These are phyloP conservation scores for Neoboletus brunneissimus DNA, from an alignment of 768 basidiomycete genomes.

Conservation along the genomic window DNA sequence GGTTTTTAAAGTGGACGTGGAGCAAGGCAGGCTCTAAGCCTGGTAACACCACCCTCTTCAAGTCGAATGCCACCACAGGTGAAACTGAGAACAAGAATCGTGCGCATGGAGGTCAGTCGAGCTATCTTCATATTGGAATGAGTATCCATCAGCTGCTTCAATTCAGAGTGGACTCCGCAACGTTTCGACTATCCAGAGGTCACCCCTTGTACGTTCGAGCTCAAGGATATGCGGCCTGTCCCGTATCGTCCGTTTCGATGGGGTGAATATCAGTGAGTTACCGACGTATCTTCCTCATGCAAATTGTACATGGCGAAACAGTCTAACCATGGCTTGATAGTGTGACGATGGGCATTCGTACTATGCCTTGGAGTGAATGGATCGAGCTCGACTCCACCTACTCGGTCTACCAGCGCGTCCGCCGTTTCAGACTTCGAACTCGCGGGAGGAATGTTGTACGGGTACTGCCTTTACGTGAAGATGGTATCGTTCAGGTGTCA, in stretches of 20 bases:
- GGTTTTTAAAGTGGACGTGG: constrained; percentile 16
- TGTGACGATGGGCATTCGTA: constrained; percentile 66
- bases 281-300: neutral
- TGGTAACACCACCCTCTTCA: neutral
- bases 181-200: constrained; percentile 52
- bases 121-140: neutral
- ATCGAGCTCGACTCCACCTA: constrained; percentile 68
- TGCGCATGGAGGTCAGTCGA: constrained; percentile 21
- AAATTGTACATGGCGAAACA: neutral
- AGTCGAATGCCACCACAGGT: constrained; percentile 1
- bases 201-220: constrained; percentile 36
- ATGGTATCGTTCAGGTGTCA: constrained; percentile 32
- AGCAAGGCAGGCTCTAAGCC: neutral
- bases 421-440: constrained; percentile 50
- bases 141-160: neutral
- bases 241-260: constrained; percentile 64
- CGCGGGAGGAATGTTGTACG: constrained; percentile 47
- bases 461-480: constrained; percentile 43
- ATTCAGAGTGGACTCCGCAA: constrained; percentile 52
- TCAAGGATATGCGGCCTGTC: constrained; percentile 50
- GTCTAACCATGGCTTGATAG: constrained; percentile 32
- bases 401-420: constrained; percentile 51
- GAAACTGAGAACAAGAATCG: constrained; percentile 20
- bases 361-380: constrained; percentile 71
- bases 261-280: constrained; percentile 59